Base-by-base conservation (phyloP, 116 monocot species). In the Cymodocea nodosa region DNA sequence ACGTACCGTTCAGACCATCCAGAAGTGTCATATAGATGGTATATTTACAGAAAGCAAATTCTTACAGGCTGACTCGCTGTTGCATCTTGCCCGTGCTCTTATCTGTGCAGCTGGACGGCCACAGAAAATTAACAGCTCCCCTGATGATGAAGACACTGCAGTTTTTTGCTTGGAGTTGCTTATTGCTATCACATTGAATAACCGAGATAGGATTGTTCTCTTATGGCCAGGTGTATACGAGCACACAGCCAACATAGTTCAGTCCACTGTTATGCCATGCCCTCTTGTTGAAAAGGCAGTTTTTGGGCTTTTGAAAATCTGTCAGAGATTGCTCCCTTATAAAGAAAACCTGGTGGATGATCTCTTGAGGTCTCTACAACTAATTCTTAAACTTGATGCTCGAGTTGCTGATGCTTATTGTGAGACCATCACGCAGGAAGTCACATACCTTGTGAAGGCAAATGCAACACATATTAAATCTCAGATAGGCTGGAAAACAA, bases 21-120 rank as follows among this genome's bases (percentile, higher is more conserved):
- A 89, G 66, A 86, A 93, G 56, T 93, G 93, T 53, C 89, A 74
- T 40, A 86, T 93, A 23, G 83, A 93, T 49, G 81, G 73, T 57
- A 94, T 94, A 67, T 94, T 94, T 65, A 84, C 86, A 35, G 93
- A 94, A 56, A 89, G 89, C 78, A 94, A 89, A 52, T 94, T 94
- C 23, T 59, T 94, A 10, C 82, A 94, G 15, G 75, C 93, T 44
- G 89, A 94, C 55, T 94, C 93, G 5, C 54, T 94, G 5, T 18
- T 78, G 63, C 86, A 94, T 30, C 84, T 94, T 25, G 77, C 84
- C 9, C 75, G 78, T 70, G 93, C 93, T 16, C 83, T 94, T 37
- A 82, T 86, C 58, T 81, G 78, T 73, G 80, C 78, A 15, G 87
- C 82, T 14, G 82, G 82, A 53, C 82, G 78, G 20, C 81, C 87